phyloP scores from a whole-genome alignment of 129 eudicot genomes.

The Gnaphalium uliginosum region DNA sequence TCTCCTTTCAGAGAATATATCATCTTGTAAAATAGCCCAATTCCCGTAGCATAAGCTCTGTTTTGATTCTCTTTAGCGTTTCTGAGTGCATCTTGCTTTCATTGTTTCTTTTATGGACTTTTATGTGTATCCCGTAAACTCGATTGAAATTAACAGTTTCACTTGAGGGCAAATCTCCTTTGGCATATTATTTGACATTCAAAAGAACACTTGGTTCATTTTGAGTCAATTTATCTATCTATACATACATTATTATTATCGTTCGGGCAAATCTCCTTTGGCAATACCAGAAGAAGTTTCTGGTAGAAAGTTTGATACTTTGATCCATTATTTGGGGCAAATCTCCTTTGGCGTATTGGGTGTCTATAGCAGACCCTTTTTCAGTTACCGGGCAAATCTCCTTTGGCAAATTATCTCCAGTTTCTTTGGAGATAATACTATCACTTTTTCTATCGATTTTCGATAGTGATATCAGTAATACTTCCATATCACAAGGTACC shows the following conservation, averaged over 20 bases:
- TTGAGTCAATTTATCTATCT: constrained; percentile 33
- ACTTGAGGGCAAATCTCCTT: constrained; percentile 77
- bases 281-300: constrained; percentile 50
- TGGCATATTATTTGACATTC: constrained; percentile 50
- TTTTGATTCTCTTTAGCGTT: constrained; percentile 3
- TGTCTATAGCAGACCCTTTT: constrained; percentile 30
- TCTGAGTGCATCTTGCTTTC: constrained; percentile 9
- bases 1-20: constrained; percentile 21
- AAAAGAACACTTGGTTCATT: constrained; percentile 40
- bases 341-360: constrained; percentile 73
- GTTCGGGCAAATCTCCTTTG: constrained; percentile 74
- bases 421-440: constrained; percentile 34
- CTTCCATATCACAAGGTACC: constrained; percentile 34
- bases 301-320: constrained; percentile 34
- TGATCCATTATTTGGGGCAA: constrained; percentile 43
- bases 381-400: constrained; percentile 49
- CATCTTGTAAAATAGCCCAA: constrained; percentile 30
- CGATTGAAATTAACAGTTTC: constrained; percentile 25
- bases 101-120: constrained; percentile 10
- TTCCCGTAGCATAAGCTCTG: constrained; percentile 26
- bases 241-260: background rate
- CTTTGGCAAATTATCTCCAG: constrained; percentile 54
- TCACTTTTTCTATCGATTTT: constrained; percentile 32
- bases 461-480: constrained; percentile 36
- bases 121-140: constrained; percentile 29